Evolutionary conservation across 768 basidiomycete species (phyloP).

Genomic region (Tricholoma sp.): DNA sequence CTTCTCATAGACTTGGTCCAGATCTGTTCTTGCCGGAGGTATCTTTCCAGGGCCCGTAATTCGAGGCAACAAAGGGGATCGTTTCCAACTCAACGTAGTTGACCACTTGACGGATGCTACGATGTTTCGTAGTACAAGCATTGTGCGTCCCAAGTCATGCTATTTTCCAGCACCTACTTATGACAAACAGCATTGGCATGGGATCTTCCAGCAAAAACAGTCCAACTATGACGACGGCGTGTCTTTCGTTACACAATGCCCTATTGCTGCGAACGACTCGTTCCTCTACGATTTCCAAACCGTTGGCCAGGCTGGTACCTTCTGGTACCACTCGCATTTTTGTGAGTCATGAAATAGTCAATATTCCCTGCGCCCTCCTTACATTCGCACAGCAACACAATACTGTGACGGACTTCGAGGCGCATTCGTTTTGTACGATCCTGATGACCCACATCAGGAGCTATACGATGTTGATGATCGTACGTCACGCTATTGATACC

Average conservation of each 20-base stretch:
- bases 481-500: not conserved
- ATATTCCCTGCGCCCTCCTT: not conserved
- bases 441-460: not conserved
- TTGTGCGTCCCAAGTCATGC: constrained; percentile 17
- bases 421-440: constrained; percentile 40
- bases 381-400: constrained; percentile 30
- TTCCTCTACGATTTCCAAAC: constrained; percentile 30
- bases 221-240: constrained; percentile 13
- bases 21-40: no score
- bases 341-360: not conserved
- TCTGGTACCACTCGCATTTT: constrained; percentile 7
- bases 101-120: constrained; percentile 37
- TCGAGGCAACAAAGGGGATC: no score
- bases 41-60: no score
- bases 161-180: no score
- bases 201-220: constrained; percentile 4
- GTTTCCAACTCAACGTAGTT: constrained; percentile 38
- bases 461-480: constrained; percentile 2
- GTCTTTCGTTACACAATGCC: constrained; percentile 30
- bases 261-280: constrained; percentile 25
- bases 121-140: constrained; percentile 25
- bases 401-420: constrained; percentile 56
- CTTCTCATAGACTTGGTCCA: no score
- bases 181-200: constrained; percentile 9
- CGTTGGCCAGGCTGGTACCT: constrained; percentile 31